Evolutionary conservation across 495 filamentous ascomycete genomes (phyloP).

Genomic region (Aeminium ludgeri): DNA sequence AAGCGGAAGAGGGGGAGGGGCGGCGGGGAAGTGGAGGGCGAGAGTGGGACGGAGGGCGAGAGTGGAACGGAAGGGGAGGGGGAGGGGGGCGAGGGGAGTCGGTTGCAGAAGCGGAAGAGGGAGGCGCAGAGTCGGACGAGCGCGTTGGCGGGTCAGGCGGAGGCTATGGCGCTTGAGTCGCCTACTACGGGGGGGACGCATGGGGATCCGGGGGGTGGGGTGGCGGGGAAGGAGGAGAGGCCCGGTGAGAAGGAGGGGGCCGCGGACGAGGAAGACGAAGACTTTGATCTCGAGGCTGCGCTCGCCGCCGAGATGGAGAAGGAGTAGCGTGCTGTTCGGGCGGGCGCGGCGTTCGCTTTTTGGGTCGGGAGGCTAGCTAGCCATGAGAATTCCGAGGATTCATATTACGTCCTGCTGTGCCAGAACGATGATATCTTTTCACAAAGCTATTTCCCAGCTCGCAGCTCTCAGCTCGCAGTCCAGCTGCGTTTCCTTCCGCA

Average conservation of each 20-base stretch:
- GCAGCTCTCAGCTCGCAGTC: too few species aligned
- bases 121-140: slow-evolving; percentile 23
- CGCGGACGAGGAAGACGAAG: slow-evolving; percentile 2
- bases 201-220: slow-evolving; percentile 8
- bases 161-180: not conserved
- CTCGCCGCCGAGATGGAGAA: slow-evolving; percentile 13
- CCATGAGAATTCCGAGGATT: too few species aligned
- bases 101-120: slow-evolving; percentile 27
- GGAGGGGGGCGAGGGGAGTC: slow-evolving; percentile 19
- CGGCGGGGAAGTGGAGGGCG: slow-evolving; percentile 20
- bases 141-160: slow-evolving; percentile 26
- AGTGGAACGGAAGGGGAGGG: slow-evolving; percentile 14
- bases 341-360: too few species aligned
- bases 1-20: slow-evolving; percentile 32
- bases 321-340: not conserved
- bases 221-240: not conserved
- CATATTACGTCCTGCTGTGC: too few species aligned
- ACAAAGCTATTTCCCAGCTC: too few species aligned
- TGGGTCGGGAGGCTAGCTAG: too few species aligned
- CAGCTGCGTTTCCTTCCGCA: too few species aligned
- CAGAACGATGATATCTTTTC: too few species aligned
- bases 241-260: not conserved
- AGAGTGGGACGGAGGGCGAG: slow-evolving; percentile 18
- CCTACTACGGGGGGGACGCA: not conserved
- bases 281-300: slow-evolving; percentile 12